Conservation (phyloP, 2,329 filamentous ascomycete species). For the Fusarium gaditjirri region DNA sequence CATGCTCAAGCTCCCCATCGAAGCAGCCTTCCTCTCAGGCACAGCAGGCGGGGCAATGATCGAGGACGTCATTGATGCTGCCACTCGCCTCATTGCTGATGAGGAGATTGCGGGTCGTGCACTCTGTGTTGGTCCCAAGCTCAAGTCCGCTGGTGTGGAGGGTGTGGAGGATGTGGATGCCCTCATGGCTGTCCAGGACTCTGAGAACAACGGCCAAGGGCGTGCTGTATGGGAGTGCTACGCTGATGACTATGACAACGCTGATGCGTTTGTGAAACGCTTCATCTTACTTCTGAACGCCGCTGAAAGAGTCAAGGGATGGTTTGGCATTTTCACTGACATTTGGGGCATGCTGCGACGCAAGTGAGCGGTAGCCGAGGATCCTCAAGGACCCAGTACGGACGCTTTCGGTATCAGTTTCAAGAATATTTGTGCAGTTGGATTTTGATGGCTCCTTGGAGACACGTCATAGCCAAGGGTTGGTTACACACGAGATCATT, state of each 20-base stretch:
- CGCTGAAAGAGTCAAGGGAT: conserved; percentile 61
- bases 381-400: background rate
- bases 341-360: conserved; percentile 38
- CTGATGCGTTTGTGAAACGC: conserved; percentile 65
- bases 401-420: background rate
- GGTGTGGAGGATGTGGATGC: conserved; percentile 49
- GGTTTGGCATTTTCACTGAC: conserved; percentile 58
- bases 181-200: conserved; percentile 40
- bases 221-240: conserved; percentile 69
- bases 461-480: background rate
- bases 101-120: conserved; percentile 65
- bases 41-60: conserved; percentile 58
- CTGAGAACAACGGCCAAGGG: conserved; percentile 53
- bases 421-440: background rate
- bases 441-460: background rate
- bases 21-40: conserved; percentile 66
- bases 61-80: conserved; percentile 72
- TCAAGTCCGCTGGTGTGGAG: conserved; percentile 45
- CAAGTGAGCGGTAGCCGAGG: conserved; percentile 20
- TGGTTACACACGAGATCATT: background rate
- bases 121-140: conserved; percentile 67
- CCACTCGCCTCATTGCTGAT: conserved; percentile 70
- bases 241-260: conserved; percentile 66
- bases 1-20: conserved; percentile 59
- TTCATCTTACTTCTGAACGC: conserved; percentile 65